Conservation (phyloP, 306 rosid genomes). For the Acmispon strigosus region DNA sequence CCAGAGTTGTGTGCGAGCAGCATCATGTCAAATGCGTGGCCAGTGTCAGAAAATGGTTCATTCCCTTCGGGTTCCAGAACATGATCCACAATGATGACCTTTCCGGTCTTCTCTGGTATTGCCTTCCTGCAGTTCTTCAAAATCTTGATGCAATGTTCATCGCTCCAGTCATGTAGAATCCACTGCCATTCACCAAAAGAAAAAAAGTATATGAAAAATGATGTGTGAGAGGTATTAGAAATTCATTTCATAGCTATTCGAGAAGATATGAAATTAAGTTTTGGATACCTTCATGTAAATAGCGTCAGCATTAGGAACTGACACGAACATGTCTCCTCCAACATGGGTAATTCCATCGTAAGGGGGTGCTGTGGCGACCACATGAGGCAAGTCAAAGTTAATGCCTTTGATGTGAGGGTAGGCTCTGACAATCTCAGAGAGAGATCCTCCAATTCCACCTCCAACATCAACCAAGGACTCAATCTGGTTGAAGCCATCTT, state of each 20-base stretch:
- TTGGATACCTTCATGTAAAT: slow-evolving; percentile 38
- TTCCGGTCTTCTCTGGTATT: slow-evolving; percentile 39
- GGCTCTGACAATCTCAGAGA: slow-evolving; percentile 40
- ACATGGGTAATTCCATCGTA: slow-evolving; percentile 40
- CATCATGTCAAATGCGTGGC: slow-evolving; percentile 42
- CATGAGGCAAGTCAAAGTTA: slow-evolving; percentile 45
- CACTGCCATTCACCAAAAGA: slow-evolving; percentile 27
- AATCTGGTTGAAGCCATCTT: slow-evolving; percentile 33
- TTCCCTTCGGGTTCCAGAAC: slow-evolving; percentile 33
- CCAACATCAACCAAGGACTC: slow-evolving; percentile 37
- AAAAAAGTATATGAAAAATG: too few species aligned
- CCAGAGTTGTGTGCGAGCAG: slow-evolving; percentile 44
- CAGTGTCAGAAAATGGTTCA: slow-evolving; percentile 32
- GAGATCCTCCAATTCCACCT: slow-evolving; percentile 43
- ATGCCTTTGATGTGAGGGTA: slow-evolving; percentile 37
- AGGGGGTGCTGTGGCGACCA: slow-evolving; percentile 28
- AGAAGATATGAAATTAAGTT: too few species aligned
- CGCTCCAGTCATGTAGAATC: slow-evolving; percentile 70
- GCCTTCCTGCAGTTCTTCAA: slow-evolving; percentile 50
- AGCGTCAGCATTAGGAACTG: slow-evolving; percentile 39
- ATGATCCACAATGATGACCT: slow-evolving; percentile 43
- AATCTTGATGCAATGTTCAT: slow-evolving; percentile 47
- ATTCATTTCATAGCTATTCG: too few species aligned
- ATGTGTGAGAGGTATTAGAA: too few species aligned
- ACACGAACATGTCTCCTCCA: slow-evolving; percentile 41